Conservation (phyloP, 768 basidiomycete species). For the Dioszegia aurantiaca region DNA sequence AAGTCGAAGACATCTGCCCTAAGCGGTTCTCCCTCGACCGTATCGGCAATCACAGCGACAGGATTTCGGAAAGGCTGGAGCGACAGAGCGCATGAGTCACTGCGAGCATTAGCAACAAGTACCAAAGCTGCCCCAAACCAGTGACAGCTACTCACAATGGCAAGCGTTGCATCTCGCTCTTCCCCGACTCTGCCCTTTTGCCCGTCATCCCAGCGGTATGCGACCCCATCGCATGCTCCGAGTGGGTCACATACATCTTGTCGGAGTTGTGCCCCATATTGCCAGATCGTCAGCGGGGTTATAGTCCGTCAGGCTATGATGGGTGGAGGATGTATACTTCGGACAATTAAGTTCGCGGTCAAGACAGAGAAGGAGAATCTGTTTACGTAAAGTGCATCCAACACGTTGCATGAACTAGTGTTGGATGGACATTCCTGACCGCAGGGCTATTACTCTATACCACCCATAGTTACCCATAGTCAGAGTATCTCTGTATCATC, state of each 20-base stretch:
- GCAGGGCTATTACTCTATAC: no score
- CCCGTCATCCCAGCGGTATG: slow-evolving; percentile 47
- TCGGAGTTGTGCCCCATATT: slow-evolving; percentile 51
- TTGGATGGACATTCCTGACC: no score
- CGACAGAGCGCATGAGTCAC: slow-evolving; percentile 84
- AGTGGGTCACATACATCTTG: slow-evolving; percentile 52
- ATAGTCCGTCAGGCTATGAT: slow-evolving; percentile 2
- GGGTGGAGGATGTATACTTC: no score
- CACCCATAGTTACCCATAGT: no score
- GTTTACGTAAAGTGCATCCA: slow-evolving; percentile 11
- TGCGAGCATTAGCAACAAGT: slow-evolving; percentile 12
- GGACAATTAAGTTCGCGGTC: no score
- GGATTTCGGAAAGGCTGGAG: slow-evolving; percentile 86
- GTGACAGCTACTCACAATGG: slow-evolving; percentile 41
- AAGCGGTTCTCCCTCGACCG: slow-evolving; percentile 63
- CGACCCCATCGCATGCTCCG: slow-evolving; percentile 48
- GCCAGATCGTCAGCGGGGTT: not conserved
- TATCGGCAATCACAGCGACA: slow-evolving; percentile 63
- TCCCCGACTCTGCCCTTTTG: slow-evolving; percentile 36
- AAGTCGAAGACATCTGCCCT: slow-evolving; percentile 72
- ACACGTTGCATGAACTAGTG: not conserved
- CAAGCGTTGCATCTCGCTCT: slow-evolving; percentile 47
- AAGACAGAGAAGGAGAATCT: no score
- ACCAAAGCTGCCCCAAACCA: no score
- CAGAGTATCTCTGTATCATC: no score